Evolutionary conservation across 192 early-diverging fungal genomes (phyloP), one percentile per base, ranked within the genome.

Genomic region (Paraglomus brasilianum): DNA sequence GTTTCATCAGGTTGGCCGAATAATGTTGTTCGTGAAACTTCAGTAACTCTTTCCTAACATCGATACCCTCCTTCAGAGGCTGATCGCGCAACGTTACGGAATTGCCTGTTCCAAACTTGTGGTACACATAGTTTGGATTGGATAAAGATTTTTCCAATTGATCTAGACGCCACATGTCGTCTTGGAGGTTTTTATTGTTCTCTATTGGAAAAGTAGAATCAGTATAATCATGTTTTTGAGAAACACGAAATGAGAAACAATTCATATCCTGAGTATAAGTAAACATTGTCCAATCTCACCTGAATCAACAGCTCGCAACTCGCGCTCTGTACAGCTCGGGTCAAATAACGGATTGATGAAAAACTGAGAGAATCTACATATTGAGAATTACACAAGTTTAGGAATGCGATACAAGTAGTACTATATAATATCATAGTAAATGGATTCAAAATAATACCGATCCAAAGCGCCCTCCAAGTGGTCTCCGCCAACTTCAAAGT

Each of bases 1-100:
- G 81, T 78, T 91, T 91, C 95, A 97, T 97, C 30, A 99, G 92
- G 72, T 97, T 96, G 11, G 94, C 89, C 36, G 93, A 94, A 75
- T 99, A 99, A 76, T 94, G 94, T 62, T 83, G 82, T 11, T 82
- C 82, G 70, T 99, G 90, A 59, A 97, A 97, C 51, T 94, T 88
- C 44, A 99, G 72, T 48, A 97, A 80, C 57, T 90, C 83, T 19
- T 88, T 83, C 19, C 97, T 84, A 63, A 95, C 85, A 73, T 98
- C 89, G 42, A 95, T 77, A 6, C 92, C 93, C 30, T 84, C 78
- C 22, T 66, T 40, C 36, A 75, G 62, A 4, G 93, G 93, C 24
- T 76, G 72, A 24, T 90, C 85, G 49, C 83, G 78, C 13, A 99
- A 80, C 1, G 95, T 97, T 51, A 93, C 87, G 66, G 92, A 73